phyloP scores from a whole-genome alignment of 106 monocot genomes.

The Allium sativum region DNA sequence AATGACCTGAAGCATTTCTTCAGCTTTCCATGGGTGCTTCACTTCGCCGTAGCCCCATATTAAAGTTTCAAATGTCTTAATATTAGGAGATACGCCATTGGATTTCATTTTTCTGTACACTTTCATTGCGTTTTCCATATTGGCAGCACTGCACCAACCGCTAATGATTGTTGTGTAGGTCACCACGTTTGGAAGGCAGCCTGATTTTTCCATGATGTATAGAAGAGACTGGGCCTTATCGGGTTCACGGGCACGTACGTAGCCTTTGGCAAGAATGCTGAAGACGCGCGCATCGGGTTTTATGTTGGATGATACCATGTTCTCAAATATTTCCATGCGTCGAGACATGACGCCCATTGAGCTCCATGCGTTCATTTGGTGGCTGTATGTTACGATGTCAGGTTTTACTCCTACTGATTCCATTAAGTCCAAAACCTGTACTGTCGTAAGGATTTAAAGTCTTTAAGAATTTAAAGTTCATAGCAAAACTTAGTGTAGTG shows the following conservation, averaged over 20 bases:
- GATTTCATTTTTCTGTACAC: constrained; percentile 52
- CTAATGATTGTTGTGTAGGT: constrained; percentile 90
- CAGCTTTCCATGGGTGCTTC: constrained; percentile 74
- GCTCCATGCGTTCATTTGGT: constrained; percentile 75
- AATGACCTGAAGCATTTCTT: constrained; percentile 45
- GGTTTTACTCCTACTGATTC: constrained; percentile 51
- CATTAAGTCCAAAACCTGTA: constrained; percentile 58
- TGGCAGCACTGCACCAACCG: constrained; percentile 76
- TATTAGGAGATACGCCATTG: constrained; percentile 44
- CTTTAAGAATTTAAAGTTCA: neutral
- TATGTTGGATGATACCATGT: constrained; percentile 51
- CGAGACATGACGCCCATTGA: constrained; percentile 53
- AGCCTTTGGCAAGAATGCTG: constrained; percentile 88
- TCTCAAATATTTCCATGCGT: constrained; percentile 62
- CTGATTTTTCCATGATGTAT: constrained; percentile 37
- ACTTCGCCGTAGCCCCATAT: constrained; percentile 87
- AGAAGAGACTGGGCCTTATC: constrained; percentile 69
- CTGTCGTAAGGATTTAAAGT: neutral
- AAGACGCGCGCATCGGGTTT: constrained; percentile 72
- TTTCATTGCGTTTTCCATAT: constrained; percentile 74
- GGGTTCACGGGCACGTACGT: constrained; percentile 67
- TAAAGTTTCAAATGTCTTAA: constrained; percentile 81
- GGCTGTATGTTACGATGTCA: constrained; percentile 85
- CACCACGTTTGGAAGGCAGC: constrained; percentile 58
- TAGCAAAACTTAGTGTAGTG: too few relatives aligned